Base-by-base conservation (phyloP, 179 eudicot species). In the Silene vulgaris region DNA sequence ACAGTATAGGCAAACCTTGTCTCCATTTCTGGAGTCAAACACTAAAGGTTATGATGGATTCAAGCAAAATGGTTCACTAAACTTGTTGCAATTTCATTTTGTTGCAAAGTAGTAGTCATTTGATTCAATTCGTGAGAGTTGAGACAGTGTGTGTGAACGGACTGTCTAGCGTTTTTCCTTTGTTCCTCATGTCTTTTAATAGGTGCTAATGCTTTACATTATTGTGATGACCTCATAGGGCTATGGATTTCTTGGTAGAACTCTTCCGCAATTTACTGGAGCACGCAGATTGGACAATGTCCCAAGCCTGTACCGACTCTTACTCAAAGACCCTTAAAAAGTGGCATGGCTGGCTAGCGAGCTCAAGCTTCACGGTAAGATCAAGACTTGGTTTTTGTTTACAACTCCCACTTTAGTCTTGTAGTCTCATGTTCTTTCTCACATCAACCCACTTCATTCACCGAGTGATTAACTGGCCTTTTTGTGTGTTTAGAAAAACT, bases 281-380 rank as follows among this genome's bases (percentile, higher is more conserved):
- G 70, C 90, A 95, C 71, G 82, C 85, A 79, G 97, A 89, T 57
- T 92, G 95, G 99, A 30, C 91, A 59, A 85, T 90, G 91, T 79
- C 87, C 45, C 95, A 90, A 84, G 90, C 87, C 76, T 92, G 95
- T 81, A 82, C 78, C 16, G 97, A 95, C 71, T 86, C 97, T 23
- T 95, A 95, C 62, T 69, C 84, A 85, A 95, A 90, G 88, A 88
- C 91, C 75, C 81, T 95, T 87, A 95, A 95, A 83, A 88, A 87
- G 75, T 92, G 92, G 92, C 99, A 95, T 74, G 99, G 99, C 61
- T 92, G 97, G 99, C 88, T 95, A 77, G 95, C 99, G 69, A 88
- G 90, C 80, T 88, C 98, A 69, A 90, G 92, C 75, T 88, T 94
- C 78, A 74, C 87, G 65, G 98, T 94, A 90, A 85, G 86, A 43